Evolutionary conservation across 257 asterid species (phyloP).

Genomic region (Leptodermis oblonga): DNA sequence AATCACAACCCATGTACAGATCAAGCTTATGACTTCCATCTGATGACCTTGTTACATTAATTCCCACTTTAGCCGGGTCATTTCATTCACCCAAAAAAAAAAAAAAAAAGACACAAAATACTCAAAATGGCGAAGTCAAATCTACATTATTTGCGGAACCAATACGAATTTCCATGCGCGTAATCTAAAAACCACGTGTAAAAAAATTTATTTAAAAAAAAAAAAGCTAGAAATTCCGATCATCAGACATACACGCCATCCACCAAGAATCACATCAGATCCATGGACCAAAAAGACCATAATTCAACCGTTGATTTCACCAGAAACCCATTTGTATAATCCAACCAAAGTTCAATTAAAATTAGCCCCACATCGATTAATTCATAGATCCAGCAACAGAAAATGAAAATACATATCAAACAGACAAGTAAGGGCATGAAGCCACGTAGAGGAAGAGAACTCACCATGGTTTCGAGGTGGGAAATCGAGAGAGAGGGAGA

Average conservation of each 20-base stretch:
- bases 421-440: background rate
- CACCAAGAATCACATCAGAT: no score
- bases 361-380: background rate
- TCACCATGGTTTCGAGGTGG: conserved; percentile 26
- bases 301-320: background rate
- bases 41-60: background rate
- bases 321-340: background rate
- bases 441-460: background rate
- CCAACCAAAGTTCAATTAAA: background rate
- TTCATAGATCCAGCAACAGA: conserved; percentile 8
- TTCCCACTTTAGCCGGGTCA: background rate
- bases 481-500: background rate
- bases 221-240: background rate
- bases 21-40: background rate
- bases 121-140: background rate
- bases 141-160: background rate
- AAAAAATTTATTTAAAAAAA: background rate
- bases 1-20: background rate
- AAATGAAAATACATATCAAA: background rate
- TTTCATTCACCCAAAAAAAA: background rate
- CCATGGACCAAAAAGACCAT: conserved; percentile 5
- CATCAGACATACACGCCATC: background rate
- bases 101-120: background rate
- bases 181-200: background rate
- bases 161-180: background rate